Base-by-base conservation (phyloP, 1,139 yeast species). In the Saccharomyces hybrid region DNA sequence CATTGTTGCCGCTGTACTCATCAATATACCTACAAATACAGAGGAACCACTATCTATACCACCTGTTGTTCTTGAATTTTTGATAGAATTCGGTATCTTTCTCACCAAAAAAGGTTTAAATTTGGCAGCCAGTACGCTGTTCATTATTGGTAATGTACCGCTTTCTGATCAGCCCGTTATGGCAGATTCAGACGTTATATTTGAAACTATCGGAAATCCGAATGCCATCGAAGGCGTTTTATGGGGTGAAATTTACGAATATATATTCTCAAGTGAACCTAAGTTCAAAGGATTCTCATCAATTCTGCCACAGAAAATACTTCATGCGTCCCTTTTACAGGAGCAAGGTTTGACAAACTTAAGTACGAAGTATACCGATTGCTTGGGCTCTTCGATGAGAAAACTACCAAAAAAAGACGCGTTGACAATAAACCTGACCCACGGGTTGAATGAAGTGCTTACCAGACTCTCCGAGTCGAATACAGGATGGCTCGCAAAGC, bases 221-320 rank as follows among this genome's bases (percentile, higher is more conserved):
- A 58, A 58, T 41, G 61, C 70, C 7, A 32, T 59, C 3, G 66
- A 66, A 47, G 55, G 70, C 48, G 50, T 60, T 11, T 34, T 69
- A 5, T 62, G 67, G 58, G 66, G 70, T 3, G 96, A 91, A 68
- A 73, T 88, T 8, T 88, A 86, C 66, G 97, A 88, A 65, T 84
- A 77, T 62, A 31, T 49, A 11, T 54, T 51, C 32, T 34, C 58
- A 4, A 19, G 48, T 1, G 66, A 64, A 50, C 47, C 60, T 9
- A 64, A 63, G 31, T 52, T 60, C 13, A 55, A 59, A 27, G 64
- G 63, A 4, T 65, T 61, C 41, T 50, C 62, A 4, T 51, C 57
- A 3, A 56, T 68, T 19, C 31, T 66, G 11, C 60, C 66, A 7
- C 66, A 62, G 42, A 69, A 69, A 52, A 52, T 68, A n/a, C 56